Percentiles rank a stretch among this genome's conserved stretches.
phyloP scores from a whole-genome alignment of 495 filamentous ascomycete genomes.

The Trichoderma gamsii region DNA sequence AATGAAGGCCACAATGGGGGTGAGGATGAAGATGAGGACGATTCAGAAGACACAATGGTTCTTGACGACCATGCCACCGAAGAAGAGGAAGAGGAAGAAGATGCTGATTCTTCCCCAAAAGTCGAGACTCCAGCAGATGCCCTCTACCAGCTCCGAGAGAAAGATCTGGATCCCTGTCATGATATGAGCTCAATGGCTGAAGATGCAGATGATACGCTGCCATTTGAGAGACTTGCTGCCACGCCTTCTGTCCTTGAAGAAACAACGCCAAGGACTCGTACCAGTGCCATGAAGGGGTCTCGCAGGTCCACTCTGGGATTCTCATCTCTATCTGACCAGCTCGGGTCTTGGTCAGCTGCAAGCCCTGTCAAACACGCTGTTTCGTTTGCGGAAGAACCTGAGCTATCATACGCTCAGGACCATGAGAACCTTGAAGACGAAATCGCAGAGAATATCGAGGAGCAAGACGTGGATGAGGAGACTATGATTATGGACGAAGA shows the following conservation, averaged over 20 bases:
- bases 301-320: conserved; percentile 41
- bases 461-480: conserved; percentile 33
- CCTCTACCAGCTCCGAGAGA: conserved; percentile 3
- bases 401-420: conserved; percentile 15
- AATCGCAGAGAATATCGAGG: conserved; percentile 21
- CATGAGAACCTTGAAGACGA: conserved; percentile 18
- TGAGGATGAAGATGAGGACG: not conserved
- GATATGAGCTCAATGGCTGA: conserved; percentile 27
- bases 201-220: conserved; percentile 23
- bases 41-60: conserved; percentile 2
- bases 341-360: conserved; percentile 53
- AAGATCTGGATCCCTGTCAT: conserved; percentile 11
- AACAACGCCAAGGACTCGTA: not conserved
- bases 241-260: not conserved
- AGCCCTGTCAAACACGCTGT: conserved; percentile 38
- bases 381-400: conserved; percentile 5
- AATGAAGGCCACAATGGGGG: not conserved
- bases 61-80: not conserved
- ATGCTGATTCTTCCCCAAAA: not conserved
- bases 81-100: not conserved
- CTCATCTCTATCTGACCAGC: conserved; percentile 54
- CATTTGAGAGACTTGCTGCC: not conserved
- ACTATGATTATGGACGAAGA: conserved; percentile 38
- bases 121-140: not conserved
- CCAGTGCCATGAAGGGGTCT: conserved; percentile 23